phyloP scores from a whole-genome alignment of 164 flowering plant genomes.

The Liquidambar formosana region DNA sequence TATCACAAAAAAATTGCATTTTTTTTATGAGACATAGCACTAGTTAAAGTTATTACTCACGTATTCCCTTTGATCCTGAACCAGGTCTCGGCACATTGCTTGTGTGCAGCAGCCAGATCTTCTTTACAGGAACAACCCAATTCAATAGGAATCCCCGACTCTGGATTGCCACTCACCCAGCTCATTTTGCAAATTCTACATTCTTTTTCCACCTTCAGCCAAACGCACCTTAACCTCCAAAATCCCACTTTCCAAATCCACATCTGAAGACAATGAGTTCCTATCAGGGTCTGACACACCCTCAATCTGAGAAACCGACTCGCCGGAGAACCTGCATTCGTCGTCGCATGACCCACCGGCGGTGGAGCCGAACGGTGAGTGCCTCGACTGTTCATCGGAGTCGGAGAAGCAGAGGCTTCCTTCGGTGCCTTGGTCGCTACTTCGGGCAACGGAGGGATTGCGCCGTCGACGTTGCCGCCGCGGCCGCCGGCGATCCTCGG shows the following conservation, averaged over 20 bases:
- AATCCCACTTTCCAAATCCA: slow-evolving; percentile 41
- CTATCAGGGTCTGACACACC: background rate
- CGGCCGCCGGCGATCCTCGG: background rate
- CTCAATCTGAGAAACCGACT: slow-evolving; percentile 12
- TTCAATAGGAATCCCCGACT: slow-evolving; percentile 20
- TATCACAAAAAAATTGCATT: background rate
- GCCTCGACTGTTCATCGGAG: slow-evolving; percentile 42
- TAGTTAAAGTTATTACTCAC: slow-evolving; percentile 23
- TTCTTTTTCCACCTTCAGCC: slow-evolving; percentile 16
- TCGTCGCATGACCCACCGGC: background rate
- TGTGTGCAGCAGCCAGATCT: slow-evolving; percentile 41
- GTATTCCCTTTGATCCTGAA: slow-evolving; percentile 46
- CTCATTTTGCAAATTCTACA: slow-evolving; percentile 47
- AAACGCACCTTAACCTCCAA: slow-evolving; percentile 14
- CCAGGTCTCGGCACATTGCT: slow-evolving; percentile 47
- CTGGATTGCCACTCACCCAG: slow-evolving; percentile 15
- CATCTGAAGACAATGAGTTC: slow-evolving; percentile 14
- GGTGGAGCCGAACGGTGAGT: slow-evolving; percentile 26
- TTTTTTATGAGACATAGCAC: too few relatives aligned
- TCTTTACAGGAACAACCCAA: slow-evolving; percentile 41
- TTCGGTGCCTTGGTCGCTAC: background rate
- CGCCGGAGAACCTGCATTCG: slow-evolving; percentile 5
- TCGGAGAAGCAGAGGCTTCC: slow-evolving; percentile 29
- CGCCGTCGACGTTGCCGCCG: too few relatives aligned
- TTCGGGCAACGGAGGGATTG: background rate